Evolutionary conservation across 2,329 filamentous ascomycete genomes (phyloP), one percentile per base, ranked within the genome.

Genomic region (Venturia asperata): DNA sequence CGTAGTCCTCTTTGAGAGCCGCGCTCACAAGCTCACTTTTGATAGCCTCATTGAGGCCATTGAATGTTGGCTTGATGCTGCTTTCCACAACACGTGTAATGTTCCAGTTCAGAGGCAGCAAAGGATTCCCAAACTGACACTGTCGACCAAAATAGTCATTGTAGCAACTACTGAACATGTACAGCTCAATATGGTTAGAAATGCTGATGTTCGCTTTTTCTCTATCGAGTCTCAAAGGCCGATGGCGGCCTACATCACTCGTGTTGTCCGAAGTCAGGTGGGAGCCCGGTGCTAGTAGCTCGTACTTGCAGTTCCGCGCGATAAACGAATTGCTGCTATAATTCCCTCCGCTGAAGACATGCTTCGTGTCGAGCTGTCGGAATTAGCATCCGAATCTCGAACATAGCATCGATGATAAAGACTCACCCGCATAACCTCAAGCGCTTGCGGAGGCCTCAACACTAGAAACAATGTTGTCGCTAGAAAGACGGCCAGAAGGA

Each of bases 31-130:
- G 52, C 15, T 24, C 52, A 19, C 17, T 37, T 37, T 58, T 19
- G 52, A 58, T 15, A 4, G 2, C 19, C 11, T 34, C 17, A 11
- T 58, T 27, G 15, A 58, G 52, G 27, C 52, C 52, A 7, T 58
- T 21, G 27, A 58, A 37, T 9, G 52, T 58, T 1, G 52, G 52
- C 52, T 34, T 58, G 52, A 58, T 58, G 17, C 30, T 37, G 19
- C 9, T 58, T 37, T 58, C 52, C 17, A 58, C 52, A 58, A 58
- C 19, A 21, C 52, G 30, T 34, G 52, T 58, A 15, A 58, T 58
- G 52, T 58, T 58, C 52, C 52, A 58, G 15, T 58, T 58, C 27
- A 58, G 19, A 58, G 52, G 52, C 52, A 58, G 30, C 27, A 58
- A 13, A 21, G 27, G 52, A 13, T n/a, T 58, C 19, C 52, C 30